Evolutionary conservation across 345 rosid species (phyloP).

Genomic region (Murraya koenigii): DNA sequence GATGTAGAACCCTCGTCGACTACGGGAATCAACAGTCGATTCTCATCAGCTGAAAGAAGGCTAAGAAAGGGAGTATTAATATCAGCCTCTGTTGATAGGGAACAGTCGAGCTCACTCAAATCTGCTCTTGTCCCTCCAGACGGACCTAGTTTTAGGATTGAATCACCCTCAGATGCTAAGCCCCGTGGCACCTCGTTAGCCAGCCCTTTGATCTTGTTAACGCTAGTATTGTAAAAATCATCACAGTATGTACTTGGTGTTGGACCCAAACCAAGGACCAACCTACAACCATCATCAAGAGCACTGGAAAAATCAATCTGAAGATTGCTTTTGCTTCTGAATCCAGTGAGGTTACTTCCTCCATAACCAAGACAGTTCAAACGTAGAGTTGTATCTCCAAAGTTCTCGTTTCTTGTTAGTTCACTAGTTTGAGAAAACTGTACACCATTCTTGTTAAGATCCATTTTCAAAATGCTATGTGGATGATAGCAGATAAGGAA

Average conservation of each 20-base stretch:
- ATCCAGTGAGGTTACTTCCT: conserved; percentile 41
- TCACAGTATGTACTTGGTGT: conserved; percentile 53
- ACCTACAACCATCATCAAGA: conserved; percentile 72
- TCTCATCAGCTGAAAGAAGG: conserved; percentile 29
- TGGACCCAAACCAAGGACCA: conserved; percentile 94
- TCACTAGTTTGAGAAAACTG: conserved; percentile 40
- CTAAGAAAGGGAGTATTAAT: conserved; percentile 20
- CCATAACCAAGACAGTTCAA: conserved; percentile 56
- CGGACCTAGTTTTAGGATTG: conserved; percentile 76
- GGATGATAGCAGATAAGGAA: conserved; percentile 4
- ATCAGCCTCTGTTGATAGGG: conserved; percentile 43
- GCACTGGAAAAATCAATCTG: conserved; percentile 42
- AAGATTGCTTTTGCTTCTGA: conserved; percentile 31
- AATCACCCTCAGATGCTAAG: conserved; percentile 46
- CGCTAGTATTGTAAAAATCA: conserved; percentile 33
- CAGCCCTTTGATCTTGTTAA: conserved; percentile 41
- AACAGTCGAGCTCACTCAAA: conserved; percentile 43
- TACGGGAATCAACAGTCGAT: conserved; percentile 44
- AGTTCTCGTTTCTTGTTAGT: conserved; percentile 40
- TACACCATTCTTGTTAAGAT: conserved; percentile 48
- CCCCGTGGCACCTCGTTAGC: conserved; percentile 29
- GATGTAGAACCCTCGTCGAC: conserved; percentile 95
- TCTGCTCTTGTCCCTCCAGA: conserved; percentile 51
- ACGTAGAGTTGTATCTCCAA: conserved; percentile 68
- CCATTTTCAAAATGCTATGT: conserved; percentile 42